Conservation (phyloP, 1,284 basidiomycete genomes). For the Clitocybe nebularis region DNA sequence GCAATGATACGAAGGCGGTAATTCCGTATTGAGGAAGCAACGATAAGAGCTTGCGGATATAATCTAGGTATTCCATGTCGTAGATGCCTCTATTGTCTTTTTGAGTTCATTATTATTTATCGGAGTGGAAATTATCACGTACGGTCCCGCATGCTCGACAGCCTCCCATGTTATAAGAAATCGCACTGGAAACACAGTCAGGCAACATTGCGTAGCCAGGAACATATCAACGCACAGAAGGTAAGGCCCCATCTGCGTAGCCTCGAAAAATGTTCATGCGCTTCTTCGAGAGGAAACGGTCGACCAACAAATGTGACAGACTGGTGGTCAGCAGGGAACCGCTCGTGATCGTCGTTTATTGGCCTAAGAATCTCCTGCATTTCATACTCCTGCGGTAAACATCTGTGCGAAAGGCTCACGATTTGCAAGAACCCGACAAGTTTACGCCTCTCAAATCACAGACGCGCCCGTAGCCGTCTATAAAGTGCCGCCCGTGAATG, state of each 20-base stretch:
- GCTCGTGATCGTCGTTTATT: conserved; percentile 54
- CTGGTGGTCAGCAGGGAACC: conserved; percentile 60
- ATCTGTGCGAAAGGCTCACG: conserved; percentile 46
- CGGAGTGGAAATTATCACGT: conserved; percentile 30
- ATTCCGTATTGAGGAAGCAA: conserved; percentile 82
- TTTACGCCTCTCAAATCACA: conserved; percentile 80
- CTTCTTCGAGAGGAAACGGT: conserved; percentile 82
- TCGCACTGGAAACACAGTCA: conserved; percentile 42
- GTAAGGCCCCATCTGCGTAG: conserved; percentile 84
- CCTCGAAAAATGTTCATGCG: conserved; percentile 77
- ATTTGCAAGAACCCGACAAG: conserved; percentile 77
- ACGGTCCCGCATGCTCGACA: conserved; percentile 88
- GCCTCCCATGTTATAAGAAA: conserved; percentile 97
- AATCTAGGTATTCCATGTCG: conserved; percentile 80
- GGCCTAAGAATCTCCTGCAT: conserved; percentile 39
- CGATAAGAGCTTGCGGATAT: conserved; percentile 70
- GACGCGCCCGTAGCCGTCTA: conserved; percentile 75
- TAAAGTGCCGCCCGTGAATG: conserved; percentile 68
- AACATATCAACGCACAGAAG: conserved; percentile 55
- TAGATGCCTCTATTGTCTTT: conserved; percentile 61
- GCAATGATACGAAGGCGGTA: conserved; percentile 77
- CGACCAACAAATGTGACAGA: conserved; percentile 76
- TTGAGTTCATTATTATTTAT: background rate
- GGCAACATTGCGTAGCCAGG: background rate
- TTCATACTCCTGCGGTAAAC: background rate